phyloP scores from a whole-genome alignment of 164 flowering plant species.

The Tetracentron sinense region DNA sequence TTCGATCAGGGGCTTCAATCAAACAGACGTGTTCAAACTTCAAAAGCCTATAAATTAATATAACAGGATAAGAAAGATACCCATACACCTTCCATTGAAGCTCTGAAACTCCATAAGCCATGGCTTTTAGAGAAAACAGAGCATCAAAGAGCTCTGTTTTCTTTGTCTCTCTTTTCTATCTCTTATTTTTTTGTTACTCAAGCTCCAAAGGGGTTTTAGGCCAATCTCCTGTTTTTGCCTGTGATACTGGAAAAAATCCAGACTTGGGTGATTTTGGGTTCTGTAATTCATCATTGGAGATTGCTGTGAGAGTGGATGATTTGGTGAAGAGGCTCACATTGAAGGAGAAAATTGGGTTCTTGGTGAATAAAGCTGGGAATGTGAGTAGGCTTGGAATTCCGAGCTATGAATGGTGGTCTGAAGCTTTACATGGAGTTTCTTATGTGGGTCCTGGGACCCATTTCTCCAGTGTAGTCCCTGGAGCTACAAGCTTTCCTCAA shows the following conservation, averaged over 20 bases:
- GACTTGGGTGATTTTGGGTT: conserved; percentile 41
- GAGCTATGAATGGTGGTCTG: conserved; percentile 98
- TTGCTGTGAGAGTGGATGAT: conserved; percentile 56
- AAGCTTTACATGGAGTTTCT: conserved; percentile 94
- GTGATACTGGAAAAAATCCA: conserved; percentile 50
- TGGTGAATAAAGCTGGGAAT: conserved; percentile 50
- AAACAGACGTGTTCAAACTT: conserved; percentile 2
- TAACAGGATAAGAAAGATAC: not conserved
- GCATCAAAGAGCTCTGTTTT: conserved; percentile 36
- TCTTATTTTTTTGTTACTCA: not conserved
- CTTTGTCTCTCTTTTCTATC: not conserved
- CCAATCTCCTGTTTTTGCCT: conserved; percentile 63
- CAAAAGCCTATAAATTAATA: not conserved
- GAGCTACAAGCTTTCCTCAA: conserved; percentile 94
- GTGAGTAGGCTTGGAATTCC: conserved; percentile 86
- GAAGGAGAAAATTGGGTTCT: conserved; percentile 66
- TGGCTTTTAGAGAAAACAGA: too few species aligned
- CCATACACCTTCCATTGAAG: not conserved
- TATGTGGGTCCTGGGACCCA: conserved; percentile 73
- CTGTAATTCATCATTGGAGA: conserved; percentile 49
- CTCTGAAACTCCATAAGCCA: conserved; percentile 7
- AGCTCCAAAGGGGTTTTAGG: conserved; percentile 10
- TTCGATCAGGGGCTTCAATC: conserved; percentile 19
- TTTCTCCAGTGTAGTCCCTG: conserved; percentile 66
- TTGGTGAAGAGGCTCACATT: conserved; percentile 75